Percentiles rank a stretch among this genome's conserved stretches.
Conservation (phyloP, 495 filamentous ascomycete genomes). For the Podospora pseudoanserina region DNA sequence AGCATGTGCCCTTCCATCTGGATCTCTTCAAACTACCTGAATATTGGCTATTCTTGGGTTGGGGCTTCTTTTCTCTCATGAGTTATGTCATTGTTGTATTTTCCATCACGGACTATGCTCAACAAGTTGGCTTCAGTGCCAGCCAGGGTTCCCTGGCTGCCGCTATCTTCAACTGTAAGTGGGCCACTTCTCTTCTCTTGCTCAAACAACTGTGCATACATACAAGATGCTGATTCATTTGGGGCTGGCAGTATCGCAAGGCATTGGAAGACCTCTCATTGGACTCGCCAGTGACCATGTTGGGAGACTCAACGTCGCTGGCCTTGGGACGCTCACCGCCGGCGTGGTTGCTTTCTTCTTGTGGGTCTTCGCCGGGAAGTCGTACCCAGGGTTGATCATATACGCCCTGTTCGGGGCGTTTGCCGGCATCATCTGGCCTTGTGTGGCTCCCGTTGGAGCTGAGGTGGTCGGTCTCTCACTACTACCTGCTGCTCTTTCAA, state of each 20-base stretch:
- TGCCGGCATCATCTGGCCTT: constrained; percentile 71
- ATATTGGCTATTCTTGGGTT: constrained; percentile 62
- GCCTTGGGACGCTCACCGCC: constrained; percentile 54
- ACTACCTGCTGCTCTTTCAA: constrained; percentile 64
- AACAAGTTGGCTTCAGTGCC: constrained; percentile 57
- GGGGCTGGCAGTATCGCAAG: constrained; percentile 37
- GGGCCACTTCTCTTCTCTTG: neutral
- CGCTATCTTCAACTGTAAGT: constrained; percentile 67
- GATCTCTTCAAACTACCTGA: constrained; percentile 57
- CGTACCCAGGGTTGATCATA: constrained; percentile 63
- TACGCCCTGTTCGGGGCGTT: constrained; percentile 69
- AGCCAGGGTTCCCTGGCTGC: constrained; percentile 66
- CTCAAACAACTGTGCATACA: constrained; percentile 13
- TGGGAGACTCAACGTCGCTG: constrained; percentile 67
- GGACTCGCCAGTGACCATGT: constrained; percentile 63
- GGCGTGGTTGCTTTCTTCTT: constrained; percentile 61
- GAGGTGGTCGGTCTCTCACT: constrained; percentile 74
- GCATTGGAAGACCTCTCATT: constrained; percentile 56
- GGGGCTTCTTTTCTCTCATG: constrained; percentile 67
- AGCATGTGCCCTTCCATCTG: constrained; percentile 60
- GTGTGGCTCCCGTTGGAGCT: constrained; percentile 66
- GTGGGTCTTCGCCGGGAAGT: constrained; percentile 63
- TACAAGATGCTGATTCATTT: neutral
- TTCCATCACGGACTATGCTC: constrained; percentile 67
- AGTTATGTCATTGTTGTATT: constrained; percentile 71